Conservation (phyloP, 1,284 basidiomycete genomes). For the Trametes versicolor region DNA sequence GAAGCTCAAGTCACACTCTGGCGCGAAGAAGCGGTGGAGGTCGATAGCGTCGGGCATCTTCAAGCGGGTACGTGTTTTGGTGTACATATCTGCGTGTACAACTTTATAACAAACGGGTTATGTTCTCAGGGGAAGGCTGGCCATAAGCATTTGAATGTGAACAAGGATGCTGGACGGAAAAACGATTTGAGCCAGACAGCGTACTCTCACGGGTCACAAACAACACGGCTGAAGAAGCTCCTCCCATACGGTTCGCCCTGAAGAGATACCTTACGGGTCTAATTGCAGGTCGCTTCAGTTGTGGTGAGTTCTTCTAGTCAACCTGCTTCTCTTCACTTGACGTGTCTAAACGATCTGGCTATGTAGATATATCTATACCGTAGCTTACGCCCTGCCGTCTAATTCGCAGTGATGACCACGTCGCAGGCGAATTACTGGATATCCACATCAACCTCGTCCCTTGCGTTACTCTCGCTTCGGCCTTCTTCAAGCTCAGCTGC, state of each 20-base stretch:
- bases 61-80: conserved; percentile 70
- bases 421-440: conserved; percentile 28
- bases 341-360: conserved; percentile 8
- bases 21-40: conserved; percentile 85
- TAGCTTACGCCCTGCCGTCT: conserved; percentile 22
- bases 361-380: conserved; percentile 30
- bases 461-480: conserved; percentile 45
- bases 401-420: conserved; percentile 7
- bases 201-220: conserved; percentile 72
- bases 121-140: conserved; percentile 68
- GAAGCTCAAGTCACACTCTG: conserved; percentile 81
- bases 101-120: conserved; percentile 8
- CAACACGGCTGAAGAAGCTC: conserved; percentile 68
- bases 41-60: conserved; percentile 75
- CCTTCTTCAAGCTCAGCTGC: conserved; percentile 35
- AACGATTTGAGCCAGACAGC: conserved; percentile 72
- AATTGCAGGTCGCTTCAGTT: not conserved
- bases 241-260: conserved; percentile 73
- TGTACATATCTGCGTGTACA: conserved; percentile 8
- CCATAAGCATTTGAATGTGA: conserved; percentile 76
- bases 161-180: conserved; percentile 70
- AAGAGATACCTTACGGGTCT: not conserved
- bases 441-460: conserved; percentile 43
- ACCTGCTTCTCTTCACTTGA: conserved; percentile 11
- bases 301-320: conserved; percentile 9